Evolutionary conservation across 352 stramenopile species (phyloP).

Genomic region (Thraustochytrium sp.): DNA sequence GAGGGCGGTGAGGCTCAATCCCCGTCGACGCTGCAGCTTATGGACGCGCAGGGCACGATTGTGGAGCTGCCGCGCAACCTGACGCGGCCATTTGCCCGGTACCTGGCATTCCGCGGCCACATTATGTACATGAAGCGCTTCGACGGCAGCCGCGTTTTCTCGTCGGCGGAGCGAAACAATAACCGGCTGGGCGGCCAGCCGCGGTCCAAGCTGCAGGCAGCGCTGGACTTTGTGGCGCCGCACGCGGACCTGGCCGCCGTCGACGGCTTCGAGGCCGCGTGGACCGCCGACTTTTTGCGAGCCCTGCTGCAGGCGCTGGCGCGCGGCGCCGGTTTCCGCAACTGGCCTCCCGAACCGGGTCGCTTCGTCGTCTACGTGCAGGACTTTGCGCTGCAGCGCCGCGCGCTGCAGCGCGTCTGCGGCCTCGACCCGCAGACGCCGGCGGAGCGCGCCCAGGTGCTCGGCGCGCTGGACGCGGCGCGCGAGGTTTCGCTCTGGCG

Average conservation of each 20-base stretch:
- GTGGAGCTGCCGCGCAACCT: conserved; percentile 18
- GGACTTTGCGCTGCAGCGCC: background rate
- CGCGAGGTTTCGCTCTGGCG: background rate
- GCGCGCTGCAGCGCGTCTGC: background rate
- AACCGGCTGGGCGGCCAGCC: conserved; percentile 26
- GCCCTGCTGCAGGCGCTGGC: background rate
- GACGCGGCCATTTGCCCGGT: conserved; percentile 20
- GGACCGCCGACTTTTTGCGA: conserved; percentile 8
- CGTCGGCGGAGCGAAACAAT: background rate
- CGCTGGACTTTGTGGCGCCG: conserved; percentile 7
- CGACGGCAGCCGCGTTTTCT: conserved; percentile 5
- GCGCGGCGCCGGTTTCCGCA: background rate
- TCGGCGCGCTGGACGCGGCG: background rate
- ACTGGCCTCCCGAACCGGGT: background rate
- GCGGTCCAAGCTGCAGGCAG: conserved; percentile 26
- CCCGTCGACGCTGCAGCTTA: background rate
- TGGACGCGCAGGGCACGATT: conserved; percentile 35
- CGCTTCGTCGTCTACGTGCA: background rate
- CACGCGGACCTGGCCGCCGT: background rate
- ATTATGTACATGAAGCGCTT: conserved; percentile 27
- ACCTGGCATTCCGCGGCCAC: background rate
- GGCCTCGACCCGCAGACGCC: background rate
- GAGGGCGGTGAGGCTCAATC: background rate
- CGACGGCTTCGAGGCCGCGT: background rate
- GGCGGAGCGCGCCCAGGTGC: background rate